Conservation (phyloP, 2,329 filamentous ascomycete species). For the Colletotrichum noveboracense region DNA sequence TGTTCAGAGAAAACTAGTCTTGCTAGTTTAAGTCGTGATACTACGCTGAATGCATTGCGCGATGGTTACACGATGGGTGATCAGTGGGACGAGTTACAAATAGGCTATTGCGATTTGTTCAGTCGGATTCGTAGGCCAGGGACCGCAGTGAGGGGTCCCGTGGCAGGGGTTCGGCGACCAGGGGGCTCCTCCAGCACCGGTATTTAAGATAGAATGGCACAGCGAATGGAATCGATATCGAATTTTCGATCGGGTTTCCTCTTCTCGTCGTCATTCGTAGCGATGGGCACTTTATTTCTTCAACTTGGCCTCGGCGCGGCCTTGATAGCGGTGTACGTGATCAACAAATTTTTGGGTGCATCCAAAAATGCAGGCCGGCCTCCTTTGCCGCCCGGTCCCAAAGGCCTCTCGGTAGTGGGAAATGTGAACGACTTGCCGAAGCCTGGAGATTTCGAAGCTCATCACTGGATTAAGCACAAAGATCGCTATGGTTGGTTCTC, state of each 20-base stretch:
- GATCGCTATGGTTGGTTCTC: slow-evolving; percentile 30
- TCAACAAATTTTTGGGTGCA: neutral
- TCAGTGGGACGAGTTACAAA: neutral
- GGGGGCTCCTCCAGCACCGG: neutral
- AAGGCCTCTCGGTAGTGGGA: slow-evolving; percentile 45
- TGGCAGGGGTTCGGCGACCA: neutral
- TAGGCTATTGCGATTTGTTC: neutral
- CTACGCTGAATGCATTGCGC: neutral
- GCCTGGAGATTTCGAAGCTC: slow-evolving; percentile 30
- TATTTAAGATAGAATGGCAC: neutral
- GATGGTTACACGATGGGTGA: neutral
- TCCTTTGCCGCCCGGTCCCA: slow-evolving; percentile 30
- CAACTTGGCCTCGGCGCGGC: neutral
- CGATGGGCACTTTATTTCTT: neutral
- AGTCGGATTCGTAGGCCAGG: neutral
- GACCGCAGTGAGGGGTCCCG: neutral
- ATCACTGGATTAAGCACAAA: slow-evolving; percentile 40
- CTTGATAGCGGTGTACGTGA: neutral
- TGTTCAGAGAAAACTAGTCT: neutral
- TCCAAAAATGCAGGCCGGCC: neutral
- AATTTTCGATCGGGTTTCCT: neutral
- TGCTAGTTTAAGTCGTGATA: neutral
- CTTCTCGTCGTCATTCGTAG: neutral
- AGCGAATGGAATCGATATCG: neutral
- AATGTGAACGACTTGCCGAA: slow-evolving; percentile 52